Conservation (phyloP, 75 land plant genomes). For the Ceratopteris richardii region DNA sequence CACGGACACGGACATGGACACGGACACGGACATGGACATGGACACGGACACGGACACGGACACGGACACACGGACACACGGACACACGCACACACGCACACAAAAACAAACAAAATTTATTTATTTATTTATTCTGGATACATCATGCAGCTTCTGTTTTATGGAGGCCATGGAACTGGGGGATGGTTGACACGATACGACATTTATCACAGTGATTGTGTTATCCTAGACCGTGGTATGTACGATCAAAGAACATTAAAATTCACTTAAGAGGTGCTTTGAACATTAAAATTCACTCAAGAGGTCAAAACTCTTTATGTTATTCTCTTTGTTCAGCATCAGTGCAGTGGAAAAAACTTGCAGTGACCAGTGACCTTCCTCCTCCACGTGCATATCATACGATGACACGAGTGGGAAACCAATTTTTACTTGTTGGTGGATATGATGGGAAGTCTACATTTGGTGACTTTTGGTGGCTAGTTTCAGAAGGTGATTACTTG, state of each 20-base stretch:
- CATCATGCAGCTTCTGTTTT: constrained; percentile 66
- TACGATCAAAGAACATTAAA: not conserved
- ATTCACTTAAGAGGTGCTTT: not conserved
- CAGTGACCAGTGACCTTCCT: constrained; percentile 68
- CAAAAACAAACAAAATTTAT: too few species aligned
- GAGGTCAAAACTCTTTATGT: not conserved
- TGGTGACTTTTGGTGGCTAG: constrained; percentile 97
- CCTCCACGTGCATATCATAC: constrained; percentile 96
- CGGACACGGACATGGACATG: too few species aligned
- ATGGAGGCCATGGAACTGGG: constrained; percentile 98
- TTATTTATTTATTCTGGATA: not conserved
- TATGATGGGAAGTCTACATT: constrained; percentile 94
- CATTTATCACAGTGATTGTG: constrained; percentile 80
- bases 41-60: too few species aligned
- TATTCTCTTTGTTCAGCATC: constrained; percentile 41
- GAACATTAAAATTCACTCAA: not conserved
- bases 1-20: too few species aligned
- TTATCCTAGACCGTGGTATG: constrained; percentile 85
- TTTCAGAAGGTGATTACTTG: constrained; percentile 59
- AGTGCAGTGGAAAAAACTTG: constrained; percentile 88
- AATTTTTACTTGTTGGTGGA: constrained; percentile 83
- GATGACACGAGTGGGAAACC: constrained; percentile 72
- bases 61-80: too few species aligned
- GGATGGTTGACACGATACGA: constrained; percentile 99
- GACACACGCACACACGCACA: not conserved